Evolutionary conservation across 1,284 basidiomycete genomes (phyloP).

Genomic region (Fistulinella cinereoalba): DNA sequence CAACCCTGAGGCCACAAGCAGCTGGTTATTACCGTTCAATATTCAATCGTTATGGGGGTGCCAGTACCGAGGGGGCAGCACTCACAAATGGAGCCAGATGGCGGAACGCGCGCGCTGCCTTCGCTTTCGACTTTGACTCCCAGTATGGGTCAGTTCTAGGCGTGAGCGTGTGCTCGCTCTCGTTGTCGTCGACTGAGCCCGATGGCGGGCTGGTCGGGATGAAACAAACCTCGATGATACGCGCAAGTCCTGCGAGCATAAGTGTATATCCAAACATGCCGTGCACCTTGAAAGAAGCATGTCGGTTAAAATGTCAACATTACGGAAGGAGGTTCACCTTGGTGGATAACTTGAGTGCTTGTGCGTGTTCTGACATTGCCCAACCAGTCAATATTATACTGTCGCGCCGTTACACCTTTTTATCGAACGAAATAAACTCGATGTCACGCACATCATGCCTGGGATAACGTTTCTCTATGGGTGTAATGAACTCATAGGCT

Average conservation of each 20-base stretch:
- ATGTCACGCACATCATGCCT: conserved; percentile 66
- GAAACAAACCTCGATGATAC: conserved; percentile 89
- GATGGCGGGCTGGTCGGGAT: conserved; percentile 41
- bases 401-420: too few relatives aligned
- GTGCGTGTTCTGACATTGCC: conserved; percentile 92
- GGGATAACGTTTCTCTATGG: conserved; percentile 79
- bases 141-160: conserved; percentile 16
- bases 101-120: conserved; percentile 65
- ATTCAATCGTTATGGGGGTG: background rate
- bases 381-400: conserved; percentile 70
- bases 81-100: conserved; percentile 85
- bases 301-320: conserved; percentile 6
- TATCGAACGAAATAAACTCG: conserved; percentile 1
- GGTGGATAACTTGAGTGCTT: conserved; percentile 81
- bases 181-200: conserved; percentile 39
- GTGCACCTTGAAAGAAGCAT: conserved; percentile 58
- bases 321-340: conserved; percentile 45
- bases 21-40: conserved; percentile 37
- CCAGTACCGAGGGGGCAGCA: too few relatives aligned
- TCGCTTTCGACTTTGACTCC: conserved; percentile 27
- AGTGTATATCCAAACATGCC: conserved; percentile 81
- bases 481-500: background rate
- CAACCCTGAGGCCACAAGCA: conserved; percentile 64
- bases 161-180: conserved; percentile 65
- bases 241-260: conserved; percentile 79